Percentiles rank a stretch among this genome's conserved stretches.
phyloP scores from a whole-genome alignment of 805 yeast species.

The Candida incommunis region DNA sequence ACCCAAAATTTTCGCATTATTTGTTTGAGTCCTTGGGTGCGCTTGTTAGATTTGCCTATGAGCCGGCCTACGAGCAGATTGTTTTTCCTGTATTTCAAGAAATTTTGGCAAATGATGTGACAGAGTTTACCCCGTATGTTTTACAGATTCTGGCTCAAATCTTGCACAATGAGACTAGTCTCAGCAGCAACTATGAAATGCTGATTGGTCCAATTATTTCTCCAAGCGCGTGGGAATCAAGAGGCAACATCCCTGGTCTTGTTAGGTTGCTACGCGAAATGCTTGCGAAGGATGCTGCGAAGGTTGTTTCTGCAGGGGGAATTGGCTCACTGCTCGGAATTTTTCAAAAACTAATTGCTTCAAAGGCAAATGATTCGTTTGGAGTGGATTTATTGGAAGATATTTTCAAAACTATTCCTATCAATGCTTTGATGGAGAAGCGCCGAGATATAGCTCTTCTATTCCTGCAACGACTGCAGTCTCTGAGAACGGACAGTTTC shows the following conservation, averaged over 20 bases:
- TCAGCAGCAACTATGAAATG: slow-evolving; percentile 53
- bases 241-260: slow-evolving; percentile 89
- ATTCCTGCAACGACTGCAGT: slow-evolving; percentile 66
- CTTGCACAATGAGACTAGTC: slow-evolving; percentile 36
- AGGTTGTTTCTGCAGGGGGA: slow-evolving; percentile 27
- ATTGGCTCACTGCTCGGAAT: slow-evolving; percentile 82
- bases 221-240: slow-evolving; percentile 86
- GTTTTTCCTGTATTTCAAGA: slow-evolving; percentile 54
- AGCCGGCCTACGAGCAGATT: slow-evolving; percentile 28
- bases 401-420: slow-evolving; percentile 45
- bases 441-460: slow-evolving; percentile 62
- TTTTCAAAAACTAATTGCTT: slow-evolving; percentile 85
- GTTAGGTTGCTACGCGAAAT: slow-evolving; percentile 66
- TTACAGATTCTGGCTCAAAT: slow-evolving; percentile 79
- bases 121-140: slow-evolving; percentile 86
- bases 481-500: slow-evolving; percentile 68
- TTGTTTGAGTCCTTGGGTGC: slow-evolving; percentile 80
- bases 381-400: slow-evolving; percentile 78
- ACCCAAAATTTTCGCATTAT: slow-evolving; percentile 86
- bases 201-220: slow-evolving; percentile 71
- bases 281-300: slow-evolving; percentile 28
- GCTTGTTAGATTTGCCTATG: slow-evolving; percentile 33
- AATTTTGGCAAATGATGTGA: slow-evolving; percentile 69
- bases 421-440: slow-evolving; percentile 34
- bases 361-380: slow-evolving; percentile 61